Evolutionary conservation across 2,329 filamentous ascomycete species (phyloP).

Genomic region (Aspergillus novoparasiticus): DNA sequence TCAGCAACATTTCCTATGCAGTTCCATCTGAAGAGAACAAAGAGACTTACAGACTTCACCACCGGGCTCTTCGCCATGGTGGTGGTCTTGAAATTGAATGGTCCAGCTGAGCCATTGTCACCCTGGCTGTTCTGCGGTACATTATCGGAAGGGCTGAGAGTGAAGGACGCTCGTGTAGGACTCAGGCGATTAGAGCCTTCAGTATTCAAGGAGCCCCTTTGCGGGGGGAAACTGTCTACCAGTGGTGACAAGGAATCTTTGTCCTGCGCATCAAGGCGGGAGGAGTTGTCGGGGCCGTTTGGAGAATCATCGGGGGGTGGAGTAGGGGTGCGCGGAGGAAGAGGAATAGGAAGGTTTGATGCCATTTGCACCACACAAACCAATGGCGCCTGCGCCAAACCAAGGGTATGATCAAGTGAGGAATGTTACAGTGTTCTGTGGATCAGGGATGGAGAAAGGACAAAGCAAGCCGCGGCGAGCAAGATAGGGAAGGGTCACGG

Average conservation of each 20-base stretch:
- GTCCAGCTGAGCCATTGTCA: slow-evolving; percentile 49
- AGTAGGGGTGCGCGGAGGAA: slow-evolving; percentile 66
- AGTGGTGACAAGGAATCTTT: slow-evolving; percentile 52
- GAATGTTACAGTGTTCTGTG: background rate
- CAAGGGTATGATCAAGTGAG: background rate
- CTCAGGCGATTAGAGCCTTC: slow-evolving; percentile 32
- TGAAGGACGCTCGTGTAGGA: slow-evolving; percentile 40
- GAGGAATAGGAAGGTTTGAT: slow-evolving; percentile 59
- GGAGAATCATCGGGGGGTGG: slow-evolving; percentile 59
- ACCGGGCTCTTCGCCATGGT: slow-evolving; percentile 73
- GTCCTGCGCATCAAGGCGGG: slow-evolving; percentile 40
- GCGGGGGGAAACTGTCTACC: slow-evolving; percentile 38
- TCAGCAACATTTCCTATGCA: background rate
- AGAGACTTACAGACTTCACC: slow-evolving; percentile 67
- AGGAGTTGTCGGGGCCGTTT: slow-evolving; percentile 23
- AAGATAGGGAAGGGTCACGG: background rate
- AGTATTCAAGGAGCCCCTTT: slow-evolving; percentile 23
- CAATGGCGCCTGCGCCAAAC: slow-evolving; percentile 5
- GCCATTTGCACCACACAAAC: slow-evolving; percentile 51
- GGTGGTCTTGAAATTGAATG: slow-evolving; percentile 94
- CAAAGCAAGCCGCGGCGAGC: background rate
- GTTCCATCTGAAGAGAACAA: background rate
- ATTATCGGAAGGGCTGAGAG: slow-evolving; percentile 34
- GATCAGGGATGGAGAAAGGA: background rate
- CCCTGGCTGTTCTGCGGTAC: slow-evolving; percentile 30